A percentile compares a stretch with the other conserved stretches of the same genome.
Conservation (phyloP, 306 rosid species). For the Cucumis melo region DNA sequence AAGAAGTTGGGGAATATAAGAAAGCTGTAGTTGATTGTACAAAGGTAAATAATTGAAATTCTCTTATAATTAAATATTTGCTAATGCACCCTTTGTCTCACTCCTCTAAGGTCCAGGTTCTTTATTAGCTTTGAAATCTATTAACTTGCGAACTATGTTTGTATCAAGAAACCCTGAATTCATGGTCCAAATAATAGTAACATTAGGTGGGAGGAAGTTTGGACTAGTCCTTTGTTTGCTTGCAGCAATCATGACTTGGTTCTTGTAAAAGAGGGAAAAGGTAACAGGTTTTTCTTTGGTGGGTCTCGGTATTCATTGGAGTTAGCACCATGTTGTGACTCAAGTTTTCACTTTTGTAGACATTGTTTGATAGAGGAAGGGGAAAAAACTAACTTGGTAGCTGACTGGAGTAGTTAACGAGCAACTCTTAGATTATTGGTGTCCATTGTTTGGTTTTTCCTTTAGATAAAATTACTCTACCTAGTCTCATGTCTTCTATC, state of each 20-base stretch:
- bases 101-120: not conserved
- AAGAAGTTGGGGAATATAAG: slow-evolving; percentile 97
- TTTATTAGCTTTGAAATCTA: not conserved
- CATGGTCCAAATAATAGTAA: not conserved
- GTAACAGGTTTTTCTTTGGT: not conserved
- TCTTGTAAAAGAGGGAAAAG: not conserved
- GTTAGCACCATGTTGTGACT: not conserved
- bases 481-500: not conserved
- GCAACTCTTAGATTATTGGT: not conserved
- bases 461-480: not conserved
- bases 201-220: not conserved
- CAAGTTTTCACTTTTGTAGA: not conserved
- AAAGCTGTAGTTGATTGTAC: slow-evolving; percentile 97
- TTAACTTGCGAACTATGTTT: not conserved
- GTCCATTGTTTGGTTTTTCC: not conserved
- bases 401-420: not conserved
- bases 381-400: not conserved
- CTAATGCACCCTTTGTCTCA: not conserved
- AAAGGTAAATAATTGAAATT: slow-evolving; percentile 31
- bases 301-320: not conserved
- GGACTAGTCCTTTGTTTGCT: not conserved
- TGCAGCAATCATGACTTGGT: not conserved
- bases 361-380: not conserved
- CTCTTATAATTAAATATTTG: not conserved
- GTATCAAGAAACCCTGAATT: not conserved